Evolutionary conservation across 148 eudicot species (phyloP).

Genomic region (Rhododendron griersonianum): DNA sequence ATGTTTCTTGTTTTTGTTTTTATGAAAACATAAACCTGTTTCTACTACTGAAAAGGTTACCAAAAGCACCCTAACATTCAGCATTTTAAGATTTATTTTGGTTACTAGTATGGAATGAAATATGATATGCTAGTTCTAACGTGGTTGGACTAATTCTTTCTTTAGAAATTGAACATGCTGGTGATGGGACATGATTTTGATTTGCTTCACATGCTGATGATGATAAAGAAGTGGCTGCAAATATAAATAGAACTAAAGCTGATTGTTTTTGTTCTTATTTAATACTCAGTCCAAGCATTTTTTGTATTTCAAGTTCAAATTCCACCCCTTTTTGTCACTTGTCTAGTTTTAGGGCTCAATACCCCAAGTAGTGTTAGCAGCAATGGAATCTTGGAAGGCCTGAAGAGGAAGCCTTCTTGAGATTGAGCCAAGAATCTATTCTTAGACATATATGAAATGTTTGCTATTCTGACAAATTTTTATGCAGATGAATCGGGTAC

Average conservation of each 20-base stretch:
- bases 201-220: background rate
- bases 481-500: background rate
- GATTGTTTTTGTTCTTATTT: background rate
- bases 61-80: background rate
- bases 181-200: background rate
- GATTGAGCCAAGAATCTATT: background rate
- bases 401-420: background rate
- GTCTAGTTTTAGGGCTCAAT: background rate
- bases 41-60: too few species aligned
- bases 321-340: background rate
- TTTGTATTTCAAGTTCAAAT: background rate
- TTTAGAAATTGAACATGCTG: background rate
- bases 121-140: background rate
- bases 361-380: background rate
- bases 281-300: background rate
- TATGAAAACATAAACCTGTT: too few species aligned
- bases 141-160: background rate
- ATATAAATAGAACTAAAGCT: background rate
- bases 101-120: background rate
- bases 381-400: background rate
- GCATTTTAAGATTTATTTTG: background rate
- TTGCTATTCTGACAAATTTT: background rate
- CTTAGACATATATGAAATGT: background rate
- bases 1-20: too few species aligned
- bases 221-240: background rate